Evolutionary conservation across 371 early-diverging fungal genomes (phyloP).

Genomic region (Lichtheimia corymbifera): DNA sequence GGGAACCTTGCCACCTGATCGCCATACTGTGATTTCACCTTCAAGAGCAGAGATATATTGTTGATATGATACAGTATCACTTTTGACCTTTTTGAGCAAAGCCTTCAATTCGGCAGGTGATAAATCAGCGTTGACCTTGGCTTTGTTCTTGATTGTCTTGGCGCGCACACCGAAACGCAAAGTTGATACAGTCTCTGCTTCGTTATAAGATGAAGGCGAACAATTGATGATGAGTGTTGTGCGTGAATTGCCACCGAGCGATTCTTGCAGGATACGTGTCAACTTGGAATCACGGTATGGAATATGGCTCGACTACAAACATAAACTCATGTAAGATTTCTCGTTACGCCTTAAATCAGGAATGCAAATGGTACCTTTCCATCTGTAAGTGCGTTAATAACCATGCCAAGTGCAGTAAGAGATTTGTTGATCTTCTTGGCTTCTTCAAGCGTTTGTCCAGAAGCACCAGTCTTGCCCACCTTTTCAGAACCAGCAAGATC

Average conservation of each 20-base stretch:
- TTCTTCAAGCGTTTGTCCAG: constrained; percentile 97
- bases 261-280: constrained; percentile 85
- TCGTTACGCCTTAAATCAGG: neutral
- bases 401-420: constrained; percentile 96
- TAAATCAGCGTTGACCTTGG: constrained; percentile 93
- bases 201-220: constrained; percentile 65
- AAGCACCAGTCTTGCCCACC: constrained; percentile 96
- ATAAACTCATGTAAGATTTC: constrained; percentile 1
- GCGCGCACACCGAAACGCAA: constrained; percentile 85
- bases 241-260: constrained; percentile 81
- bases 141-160: constrained; percentile 87
- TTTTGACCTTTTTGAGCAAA: constrained; percentile 83
- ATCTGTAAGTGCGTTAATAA: constrained; percentile 95
- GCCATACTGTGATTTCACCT: constrained; percentile 87
- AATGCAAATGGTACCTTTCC: constrained; percentile 60
- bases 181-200: constrained; percentile 84
- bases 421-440: constrained; percentile 99
- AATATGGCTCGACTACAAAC: constrained; percentile 57
- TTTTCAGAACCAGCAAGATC: constrained; percentile 97
- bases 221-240: constrained; percentile 84
- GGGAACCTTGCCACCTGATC: constrained; percentile 75
- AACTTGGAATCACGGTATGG: constrained; percentile 93
- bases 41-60: constrained; percentile 80
- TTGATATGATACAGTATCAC: constrained; percentile 73
- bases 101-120: constrained; percentile 90